Base-by-base conservation (phyloP, 2,329 filamentous ascomycete species). In the Trichoderma brevicompactum region DNA sequence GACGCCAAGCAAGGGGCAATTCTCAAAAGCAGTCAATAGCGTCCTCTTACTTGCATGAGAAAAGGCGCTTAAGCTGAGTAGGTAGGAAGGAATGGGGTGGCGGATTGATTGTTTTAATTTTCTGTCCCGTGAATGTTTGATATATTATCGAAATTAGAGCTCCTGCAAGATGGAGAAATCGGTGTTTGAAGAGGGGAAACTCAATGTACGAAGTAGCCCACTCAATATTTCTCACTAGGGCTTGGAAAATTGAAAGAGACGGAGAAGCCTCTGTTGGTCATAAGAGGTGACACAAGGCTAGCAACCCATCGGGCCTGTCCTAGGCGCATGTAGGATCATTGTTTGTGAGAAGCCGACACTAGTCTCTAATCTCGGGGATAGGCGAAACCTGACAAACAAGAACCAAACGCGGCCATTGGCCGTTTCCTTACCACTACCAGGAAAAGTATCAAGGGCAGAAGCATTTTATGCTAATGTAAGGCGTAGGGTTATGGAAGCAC, bases 281-380 rank as follows among this genome's bases (percentile, higher is more conserved):
- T 46, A 34, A 8, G 19, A 23, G n/a, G 59, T 46, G 32, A 28
- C 17, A 54, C 49, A 38, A 50, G 17, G 40, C 40, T 46, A 43
- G 40, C 8, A 15, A 46, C n/a, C 17, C 23, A 38, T 38, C 32
- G 43, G 32, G 46, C 50, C 41, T 28, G n/a, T 34, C 17, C 60
- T 44, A 41, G 46, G 19, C 28, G 36, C 36, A 38, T 43, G 48
- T 44, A 36, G 7, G 15, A 53, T 62, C 49, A 53, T 62, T 62
- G 49, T 63, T 63, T 63, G 60, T 36, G 48, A 53, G 54, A 54
- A 63, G 32, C 48, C 32, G n/a, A 40, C 40, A 63, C 36, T 54
- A 38, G 49, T 23, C 19, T 28, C 34, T 46, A 56, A 36, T 49
- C 32, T 49, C 52, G 23, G 50, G 41, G 43, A 56, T 28, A 44